Evolutionary conservation across 1,284 basidiomycete species (phyloP).

Genomic region (Cutaneotrichosporon curvatum): DNA sequence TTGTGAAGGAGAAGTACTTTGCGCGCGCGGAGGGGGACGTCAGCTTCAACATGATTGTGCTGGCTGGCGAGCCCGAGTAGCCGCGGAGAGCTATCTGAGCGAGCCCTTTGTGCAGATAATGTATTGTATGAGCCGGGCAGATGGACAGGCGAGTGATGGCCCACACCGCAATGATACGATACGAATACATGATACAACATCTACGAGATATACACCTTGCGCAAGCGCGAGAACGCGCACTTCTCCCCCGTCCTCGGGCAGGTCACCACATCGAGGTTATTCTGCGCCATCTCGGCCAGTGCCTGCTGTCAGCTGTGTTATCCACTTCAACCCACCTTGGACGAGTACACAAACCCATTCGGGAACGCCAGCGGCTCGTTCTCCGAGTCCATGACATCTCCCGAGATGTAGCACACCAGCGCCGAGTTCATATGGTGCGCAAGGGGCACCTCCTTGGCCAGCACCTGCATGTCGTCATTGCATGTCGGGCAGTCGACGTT

Average conservation of each 20-base stretch:
- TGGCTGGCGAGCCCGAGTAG: slow-evolving; percentile 38
- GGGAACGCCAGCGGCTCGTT: slow-evolving; percentile 89
- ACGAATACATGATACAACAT: not conserved
- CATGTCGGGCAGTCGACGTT: slow-evolving; percentile 91
- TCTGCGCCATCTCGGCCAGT: slow-evolving; percentile 71
- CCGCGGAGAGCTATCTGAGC: too few relatives aligned
- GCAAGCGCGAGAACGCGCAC: slow-evolving; percentile 60
- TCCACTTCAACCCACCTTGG: slow-evolving; percentile 56
- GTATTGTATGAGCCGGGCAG: too few relatives aligned
- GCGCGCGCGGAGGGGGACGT: slow-evolving; percentile 40
- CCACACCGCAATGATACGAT: too few relatives aligned
- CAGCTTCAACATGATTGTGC: slow-evolving; percentile 45
- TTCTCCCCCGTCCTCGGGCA: slow-evolving; percentile 69
- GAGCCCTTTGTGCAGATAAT: too few relatives aligned
- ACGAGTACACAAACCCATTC: slow-evolving; percentile 85
- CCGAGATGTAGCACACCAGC: slow-evolving; percentile 82
- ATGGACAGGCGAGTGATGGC: too few relatives aligned
- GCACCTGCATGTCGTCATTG: slow-evolving; percentile 62
- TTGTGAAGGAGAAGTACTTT: slow-evolving; percentile 62
- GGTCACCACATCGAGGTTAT: slow-evolving; percentile 62
- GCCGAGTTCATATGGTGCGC: slow-evolving; percentile 93
- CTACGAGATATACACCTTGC: slow-evolving; percentile 66
- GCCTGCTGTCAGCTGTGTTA: slow-evolving; percentile 51
- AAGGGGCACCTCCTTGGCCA: slow-evolving; percentile 81
- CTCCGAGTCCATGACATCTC: slow-evolving; percentile 88